Base-by-base conservation (phyloP, 768 basidiomycete genomes). In the Flagelloscypha sp. region DNA sequence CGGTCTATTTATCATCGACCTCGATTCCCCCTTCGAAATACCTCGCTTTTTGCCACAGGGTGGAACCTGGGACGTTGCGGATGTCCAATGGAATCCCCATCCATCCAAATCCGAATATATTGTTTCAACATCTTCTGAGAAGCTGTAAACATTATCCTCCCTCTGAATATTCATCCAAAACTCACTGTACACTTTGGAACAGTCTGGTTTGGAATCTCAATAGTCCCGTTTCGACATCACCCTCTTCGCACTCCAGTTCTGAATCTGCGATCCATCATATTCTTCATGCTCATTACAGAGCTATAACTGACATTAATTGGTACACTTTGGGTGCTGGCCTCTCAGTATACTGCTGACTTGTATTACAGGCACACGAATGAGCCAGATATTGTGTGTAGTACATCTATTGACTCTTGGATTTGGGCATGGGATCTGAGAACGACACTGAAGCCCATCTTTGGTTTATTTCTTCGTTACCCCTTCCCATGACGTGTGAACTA, bases 221-320 rank as follows among this genome's bases (percentile, higher is more conserved):
- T 36, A 62, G 82, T 27, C 56, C 68, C 11, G 77, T 77, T 11
- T n/a, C n/a, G n/a, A n/a, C n/a, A n/a, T n/a, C n/a, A n/a, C n/a
- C n/a, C n/a, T n/a, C n/a, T n/a, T n/a, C n/a, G n/a, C n/a, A n/a
- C n/a, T n/a, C n/a, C n/a, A n/a, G n/a, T n/a, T n/a, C n/a, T n/a
- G 82, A 84, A 48, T 83, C 81, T 2, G 80, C 83, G 2, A 88
- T 99, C 22, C 72, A 90, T 46, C 77, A 85, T 41, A 79, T 88
- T 21, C 67, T 97, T 4, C 80, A 82, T 41, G 83, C 86, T 1
- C 95, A 99, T 52, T 87, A 89, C 43, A 79, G 94, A 29, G 90
- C 92, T 4, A 92, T 99, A 36, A 97, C 95, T 3, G 95, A 99
- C 51, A 88, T 98, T 51, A 98, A 99, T 52, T 99, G 94, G 94